These are phyloP conservation scores for Aspergillus brunneoviolaceus DNA, from an alignment of 2,329 filamentous ascomycete species.

Conservation along the genomic window DNA sequence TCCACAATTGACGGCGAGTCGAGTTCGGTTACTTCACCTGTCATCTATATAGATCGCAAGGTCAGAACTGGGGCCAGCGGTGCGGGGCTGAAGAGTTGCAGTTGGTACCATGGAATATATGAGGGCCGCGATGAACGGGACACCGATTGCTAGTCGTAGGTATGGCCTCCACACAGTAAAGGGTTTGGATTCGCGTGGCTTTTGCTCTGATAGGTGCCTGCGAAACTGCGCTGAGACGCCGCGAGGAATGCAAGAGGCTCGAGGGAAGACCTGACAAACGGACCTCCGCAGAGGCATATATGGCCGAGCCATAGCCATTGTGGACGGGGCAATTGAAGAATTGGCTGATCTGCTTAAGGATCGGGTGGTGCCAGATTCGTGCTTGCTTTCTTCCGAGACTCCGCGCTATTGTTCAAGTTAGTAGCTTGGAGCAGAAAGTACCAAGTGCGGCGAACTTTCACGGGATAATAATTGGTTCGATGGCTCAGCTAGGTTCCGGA, in stretches of 20 bases:
- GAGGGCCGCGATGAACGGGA: constrained; percentile 50
- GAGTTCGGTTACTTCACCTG: constrained; percentile 38
- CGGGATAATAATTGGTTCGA: neutral
- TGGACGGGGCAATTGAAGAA: constrained; percentile 14
- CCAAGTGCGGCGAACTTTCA: neutral
- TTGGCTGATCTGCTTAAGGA: constrained; percentile 17
- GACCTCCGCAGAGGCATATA: constrained; percentile 37
- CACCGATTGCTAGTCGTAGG: constrained; percentile 49
- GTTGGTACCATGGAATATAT: constrained; percentile 53
- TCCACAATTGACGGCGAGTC: constrained; percentile 70
- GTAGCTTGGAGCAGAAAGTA: neutral
- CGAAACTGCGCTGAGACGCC: constrained; percentile 23
- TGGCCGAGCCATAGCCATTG: constrained; percentile 35
- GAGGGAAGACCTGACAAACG: constrained; percentile 26
- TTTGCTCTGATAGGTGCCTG: constrained; percentile 28
- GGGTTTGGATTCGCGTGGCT: constrained; percentile 22
- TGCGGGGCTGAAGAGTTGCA: neutral
- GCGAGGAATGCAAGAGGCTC: constrained; percentile 22
- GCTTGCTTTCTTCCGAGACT: constrained; percentile 6
- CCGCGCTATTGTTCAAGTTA: constrained; percentile 4
- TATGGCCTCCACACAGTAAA: constrained; percentile 48
- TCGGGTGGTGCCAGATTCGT: constrained; percentile 18
- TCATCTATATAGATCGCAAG: constrained; percentile 27
- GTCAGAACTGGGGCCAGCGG: constrained; percentile 7
- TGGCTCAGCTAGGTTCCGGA: constrained; percentile 1